Base-by-base conservation (phyloP, 352 stramenopile genomes). In the Aphanomyces stellatus region DNA sequence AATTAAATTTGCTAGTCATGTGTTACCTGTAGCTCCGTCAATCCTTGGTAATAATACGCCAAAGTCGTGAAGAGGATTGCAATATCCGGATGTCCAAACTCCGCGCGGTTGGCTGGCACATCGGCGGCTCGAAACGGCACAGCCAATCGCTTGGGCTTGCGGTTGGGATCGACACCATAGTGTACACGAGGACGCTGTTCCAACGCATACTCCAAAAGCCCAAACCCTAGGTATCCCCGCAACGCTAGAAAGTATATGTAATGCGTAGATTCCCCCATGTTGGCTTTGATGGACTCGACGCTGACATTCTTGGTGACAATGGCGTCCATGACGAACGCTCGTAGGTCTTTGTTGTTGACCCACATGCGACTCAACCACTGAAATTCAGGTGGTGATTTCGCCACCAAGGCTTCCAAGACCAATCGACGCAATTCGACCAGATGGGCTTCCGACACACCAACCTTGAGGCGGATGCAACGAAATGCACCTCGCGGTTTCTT, bases 31-130 rank as follows among this genome's bases (percentile, higher is more conserved):
- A 19, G 8, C 25, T 7, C 25, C 0, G 61, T 73, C 2, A 97
- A 70, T 0, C 88, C 88, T 41, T 73, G 62, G 64, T 95, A 76
- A 59, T 96, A 97, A 71, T 96, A 97, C 11, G 80, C 78, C 0
- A 97, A 71, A 13, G 93, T 19, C 3, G 88, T 97, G 3, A 96
- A 75, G 7, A 77, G 67, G 42, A 97, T 87, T 22, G 80, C 81
- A 33, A 89, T 79, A 64, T 96, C 88, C 11, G 88, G 91, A 53
- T 97, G 89, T 42, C 82, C 89, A 74, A 95, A 97, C 67, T 97
- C 91, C 3, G 81, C 82, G 2, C 88, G 74, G 30, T 92, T 77
- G 3, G 82, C 78, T 7, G 88, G 89, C 10, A 93, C 85, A 71
- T 96, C 87, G 3, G 85, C 85, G 17, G 81, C 88, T 62, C 80